Evolutionary conservation across 805 yeast species (phyloP), one percentile per base, ranked within the genome.

Genomic region (Ogataea trehalophila): DNA sequence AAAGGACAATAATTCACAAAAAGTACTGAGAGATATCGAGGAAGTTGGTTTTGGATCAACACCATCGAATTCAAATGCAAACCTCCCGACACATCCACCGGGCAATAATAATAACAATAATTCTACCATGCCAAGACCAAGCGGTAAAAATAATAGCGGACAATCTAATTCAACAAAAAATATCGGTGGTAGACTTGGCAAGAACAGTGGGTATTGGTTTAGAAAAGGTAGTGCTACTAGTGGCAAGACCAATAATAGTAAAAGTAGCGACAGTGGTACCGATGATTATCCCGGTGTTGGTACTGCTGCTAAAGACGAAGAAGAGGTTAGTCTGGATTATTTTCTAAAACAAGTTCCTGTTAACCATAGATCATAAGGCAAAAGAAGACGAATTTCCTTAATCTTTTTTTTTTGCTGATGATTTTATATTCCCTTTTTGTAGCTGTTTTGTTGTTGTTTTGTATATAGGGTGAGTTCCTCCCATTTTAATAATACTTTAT

Each of bases 181-280:
- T 35, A 40, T 11, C 15, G 37, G 33, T 33, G 11, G 34, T 20
- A 38, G 31, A 5, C 9, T 26, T 13, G 14, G 13, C 4, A 22
- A 33, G 2, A 22, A 33, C 15, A 35, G 23, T 20, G 16, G 18
- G 36, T 9, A 29, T 18, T 23, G 23, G 20, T 6, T 31, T 4
- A 18, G 58, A 17, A 58, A 57, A 41, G 49, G 50, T 23, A 54
- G 58, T 43, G 48, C 45, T 6, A 35, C 53, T 29, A 56, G 59
- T 50, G 54, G 53, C 14, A 50, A 45, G 42, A 52, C 52, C 7
- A 39, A 41, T 18, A 45, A 40, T 18, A 47, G 51, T 4, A 46
- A 48, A 31, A 47, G 41, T 14, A 44, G 48, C n/a, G 47, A 47
- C 17, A 31, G 43, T 5, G 49, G 42, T 22, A 15, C 38, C 3